Percentiles rank a stretch among this genome's conserved stretches.
phyloP scores from a whole-genome alignment of 2,329 filamentous ascomycete species.

The Phymatotrichopsis omnivora region DNA sequence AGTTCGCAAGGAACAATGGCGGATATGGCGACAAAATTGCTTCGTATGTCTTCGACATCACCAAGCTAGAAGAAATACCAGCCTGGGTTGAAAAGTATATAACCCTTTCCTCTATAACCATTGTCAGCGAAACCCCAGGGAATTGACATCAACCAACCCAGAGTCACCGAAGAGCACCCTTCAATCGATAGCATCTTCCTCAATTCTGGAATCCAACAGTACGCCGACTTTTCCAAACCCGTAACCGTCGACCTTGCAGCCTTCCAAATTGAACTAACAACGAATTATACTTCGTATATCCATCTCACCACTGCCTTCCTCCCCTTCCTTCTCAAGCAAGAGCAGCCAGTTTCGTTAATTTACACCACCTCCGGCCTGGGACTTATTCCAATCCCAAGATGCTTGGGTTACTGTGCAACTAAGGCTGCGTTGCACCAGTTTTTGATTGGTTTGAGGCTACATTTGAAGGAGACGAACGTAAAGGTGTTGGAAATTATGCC shows the following conservation, averaged over 20 bases:
- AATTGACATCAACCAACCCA: constrained; percentile 10
- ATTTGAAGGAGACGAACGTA: constrained; percentile 36
- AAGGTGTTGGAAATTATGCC: constrained; percentile 44
- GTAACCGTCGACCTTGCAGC: constrained; percentile 37
- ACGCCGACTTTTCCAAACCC: constrained; percentile 41
- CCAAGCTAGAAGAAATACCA: constrained; percentile 38
- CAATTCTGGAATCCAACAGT: constrained; percentile 47
- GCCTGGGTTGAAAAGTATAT: constrained; percentile 38
- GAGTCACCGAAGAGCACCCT: constrained; percentile 38
- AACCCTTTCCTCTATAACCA: background rate
- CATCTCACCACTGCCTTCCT: constrained; percentile 41
- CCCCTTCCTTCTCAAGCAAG: constrained; percentile 37
- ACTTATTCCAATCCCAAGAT: constrained; percentile 40
- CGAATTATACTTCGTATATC: constrained; percentile 43
- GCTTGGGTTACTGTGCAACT: constrained; percentile 45
- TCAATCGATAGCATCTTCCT: constrained; percentile 48
- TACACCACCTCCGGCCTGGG: constrained; percentile 40
- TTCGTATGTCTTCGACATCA: constrained; percentile 41
- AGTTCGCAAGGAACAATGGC: constrained; percentile 38
- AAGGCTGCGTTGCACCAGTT: constrained; percentile 46
- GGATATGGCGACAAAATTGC: constrained; percentile 36
- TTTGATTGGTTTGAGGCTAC: constrained; percentile 39
- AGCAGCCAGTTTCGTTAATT: constrained; percentile 32
- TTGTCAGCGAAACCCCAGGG: background rate
- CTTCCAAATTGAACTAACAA: constrained; percentile 39